Percentiles rank a stretch among this genome's conserved stretches.
Conservation (phyloP, 257 asterid genomes). For the Jacaranda mimosifolia region DNA sequence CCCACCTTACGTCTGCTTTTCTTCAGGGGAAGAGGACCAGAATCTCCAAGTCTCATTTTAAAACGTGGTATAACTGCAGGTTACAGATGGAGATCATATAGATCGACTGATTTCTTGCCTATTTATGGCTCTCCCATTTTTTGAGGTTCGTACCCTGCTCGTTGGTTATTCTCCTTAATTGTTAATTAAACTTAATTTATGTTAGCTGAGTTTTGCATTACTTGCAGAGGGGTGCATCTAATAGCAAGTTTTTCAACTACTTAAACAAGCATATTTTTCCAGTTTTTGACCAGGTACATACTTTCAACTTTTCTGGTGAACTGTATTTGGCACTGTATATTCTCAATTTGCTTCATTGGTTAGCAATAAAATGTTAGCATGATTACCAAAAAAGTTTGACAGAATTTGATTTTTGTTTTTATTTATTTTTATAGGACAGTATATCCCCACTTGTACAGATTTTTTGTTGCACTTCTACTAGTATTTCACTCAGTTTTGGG, state of each 20-base stretch:
- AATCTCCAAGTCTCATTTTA: conserved; percentile 24
- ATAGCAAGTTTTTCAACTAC: conserved; percentile 84
- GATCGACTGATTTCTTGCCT: conserved; percentile 85
- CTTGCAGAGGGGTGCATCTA: conserved; percentile 95
- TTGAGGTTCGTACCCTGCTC: conserved; percentile 63
- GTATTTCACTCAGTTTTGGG: background rate
- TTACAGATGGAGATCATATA: conserved; percentile 87
- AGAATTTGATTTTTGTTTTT: background rate
- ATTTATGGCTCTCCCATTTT: conserved; percentile 87
- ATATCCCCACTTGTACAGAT: conserved; percentile 9
- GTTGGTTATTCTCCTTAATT: conserved; percentile 23
- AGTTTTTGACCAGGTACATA: conserved; percentile 79
- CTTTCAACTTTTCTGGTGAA: background rate
- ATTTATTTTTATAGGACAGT: background rate
- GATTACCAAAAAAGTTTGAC: conserved; percentile 18
- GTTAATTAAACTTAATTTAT: conserved; percentile 19
- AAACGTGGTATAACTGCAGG: conserved; percentile 58
- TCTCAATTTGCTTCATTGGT: conserved; percentile 11
- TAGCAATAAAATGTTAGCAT: conserved; percentile 18
- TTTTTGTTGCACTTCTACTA: conserved; percentile 3
- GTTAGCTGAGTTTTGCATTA: conserved; percentile 39
- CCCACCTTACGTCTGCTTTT: conserved; percentile 27
- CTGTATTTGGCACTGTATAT: conserved; percentile 5
- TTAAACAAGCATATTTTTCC: conserved; percentile 87
- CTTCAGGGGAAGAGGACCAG: background rate